Conservation (phyloP, 495 filamentous ascomycete species). For the Daldinia loculata region DNA sequence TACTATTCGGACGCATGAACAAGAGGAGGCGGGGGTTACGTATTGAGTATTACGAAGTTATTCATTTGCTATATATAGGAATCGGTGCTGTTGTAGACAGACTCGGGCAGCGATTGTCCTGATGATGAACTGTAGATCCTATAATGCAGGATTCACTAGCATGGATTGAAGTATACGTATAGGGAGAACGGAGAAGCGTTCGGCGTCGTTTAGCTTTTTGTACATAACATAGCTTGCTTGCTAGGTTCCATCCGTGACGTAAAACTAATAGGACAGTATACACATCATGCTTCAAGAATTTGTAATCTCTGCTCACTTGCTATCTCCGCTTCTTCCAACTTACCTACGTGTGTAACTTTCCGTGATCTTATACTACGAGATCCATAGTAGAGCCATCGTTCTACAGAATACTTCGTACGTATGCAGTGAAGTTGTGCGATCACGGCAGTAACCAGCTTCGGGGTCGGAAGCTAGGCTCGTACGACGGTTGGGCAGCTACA, state of each 20-base stretch:
- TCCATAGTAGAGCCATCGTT: neutral
- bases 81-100: slow-evolving; percentile 10
- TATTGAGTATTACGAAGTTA: slow-evolving; percentile 20
- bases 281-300: neutral
- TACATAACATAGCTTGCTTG: slow-evolving; percentile 25
- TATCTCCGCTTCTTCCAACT: neutral
- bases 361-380: neutral
- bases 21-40: neutral
- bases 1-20: slow-evolving; percentile 60
- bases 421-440: neutral
- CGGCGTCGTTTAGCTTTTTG: slow-evolving; percentile 26
- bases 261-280: slow-evolving; percentile 32
- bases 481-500: slow-evolving; percentile 23
- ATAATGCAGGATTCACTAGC: slow-evolving; percentile 24
- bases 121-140: slow-evolving; percentile 12
- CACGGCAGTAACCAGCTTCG: neutral
- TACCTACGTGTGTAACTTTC: neutral
- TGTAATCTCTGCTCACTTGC: neutral
- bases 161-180: slow-evolving; percentile 28
- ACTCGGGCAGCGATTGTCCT: slow-evolving; percentile 6
- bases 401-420: neutral
- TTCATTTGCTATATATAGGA: slow-evolving; percentile 30
- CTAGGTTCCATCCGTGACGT: slow-evolving; percentile 15
- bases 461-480: slow-evolving; percentile 10
- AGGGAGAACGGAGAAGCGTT: slow-evolving; percentile 19